Percentiles rank a stretch among this genome's conserved stretches.
Evolutionary conservation across 805 yeast genomes (phyloP).

Genomic region (Grigorovia transvaalensis): DNA sequence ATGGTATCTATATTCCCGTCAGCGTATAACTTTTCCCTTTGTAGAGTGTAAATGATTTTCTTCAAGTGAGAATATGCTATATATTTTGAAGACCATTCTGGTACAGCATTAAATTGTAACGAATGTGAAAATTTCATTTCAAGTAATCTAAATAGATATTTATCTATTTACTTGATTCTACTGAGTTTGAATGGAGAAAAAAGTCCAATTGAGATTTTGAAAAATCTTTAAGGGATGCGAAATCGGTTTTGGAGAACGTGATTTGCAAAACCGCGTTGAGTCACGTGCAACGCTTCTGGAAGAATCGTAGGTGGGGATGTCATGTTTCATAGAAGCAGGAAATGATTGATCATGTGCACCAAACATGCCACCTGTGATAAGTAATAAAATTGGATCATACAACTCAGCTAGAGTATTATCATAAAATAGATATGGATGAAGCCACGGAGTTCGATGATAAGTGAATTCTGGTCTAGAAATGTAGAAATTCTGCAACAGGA

Average conservation of each 20-base stretch:
- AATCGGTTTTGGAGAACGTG: background rate
- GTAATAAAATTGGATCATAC: too few relatives aligned
- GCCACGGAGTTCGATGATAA: too few relatives aligned
- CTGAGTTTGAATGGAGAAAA: background rate
- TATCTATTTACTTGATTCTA: too few relatives aligned
- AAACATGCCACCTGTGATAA: too few relatives aligned
- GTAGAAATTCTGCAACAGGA: too few relatives aligned
- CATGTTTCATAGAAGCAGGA: too few relatives aligned
- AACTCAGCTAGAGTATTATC: too few relatives aligned
- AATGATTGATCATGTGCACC: too few relatives aligned
- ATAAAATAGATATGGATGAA: too few relatives aligned
- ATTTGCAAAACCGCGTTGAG: too few relatives aligned
- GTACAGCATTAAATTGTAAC: slow-evolving; percentile 92
- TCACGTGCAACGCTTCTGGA: background rate
- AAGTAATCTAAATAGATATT: background rate
- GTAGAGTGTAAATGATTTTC: slow-evolving; percentile 72
- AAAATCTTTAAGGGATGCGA: background rate
- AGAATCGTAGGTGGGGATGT: too few relatives aligned
- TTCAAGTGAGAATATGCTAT: slow-evolving; percentile 83
- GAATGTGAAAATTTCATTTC: slow-evolving; percentile 91
- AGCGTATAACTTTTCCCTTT: slow-evolving; percentile 42
- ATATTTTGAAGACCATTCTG: slow-evolving; percentile 93
- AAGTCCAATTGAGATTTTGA: background rate
- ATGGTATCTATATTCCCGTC: background rate
- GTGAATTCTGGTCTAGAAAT: too few relatives aligned